Conservation (phyloP, 1,139 yeast genomes). For the Scheffersomyces illinoinensis region DNA sequence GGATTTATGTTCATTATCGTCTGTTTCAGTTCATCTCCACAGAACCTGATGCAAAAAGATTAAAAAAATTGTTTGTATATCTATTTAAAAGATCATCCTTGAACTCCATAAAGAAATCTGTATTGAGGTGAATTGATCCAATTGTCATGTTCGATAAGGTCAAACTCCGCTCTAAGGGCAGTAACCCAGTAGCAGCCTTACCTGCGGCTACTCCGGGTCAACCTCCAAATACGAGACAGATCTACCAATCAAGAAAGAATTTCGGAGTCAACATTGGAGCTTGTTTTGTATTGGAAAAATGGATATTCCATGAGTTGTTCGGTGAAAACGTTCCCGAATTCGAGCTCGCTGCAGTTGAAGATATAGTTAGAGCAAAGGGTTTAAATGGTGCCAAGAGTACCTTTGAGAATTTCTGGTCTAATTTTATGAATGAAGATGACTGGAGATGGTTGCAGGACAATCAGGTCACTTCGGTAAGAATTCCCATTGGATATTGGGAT, state of each 20-base stretch:
- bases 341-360: conserved; percentile 73
- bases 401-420: conserved; percentile 70
- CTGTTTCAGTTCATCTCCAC: background rate
- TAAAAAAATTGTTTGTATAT: no score
- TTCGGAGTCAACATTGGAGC: conserved; percentile 90
- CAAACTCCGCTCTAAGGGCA: conserved; percentile 39
- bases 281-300: conserved; percentile 76
- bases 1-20: background rate
- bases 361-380: conserved; percentile 50
- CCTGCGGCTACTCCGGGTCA: conserved; percentile 32
- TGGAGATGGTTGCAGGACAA: conserved; percentile 73
- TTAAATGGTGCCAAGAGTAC: conserved; percentile 52
- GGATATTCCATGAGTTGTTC: conserved; percentile 63
- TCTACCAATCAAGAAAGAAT: conserved; percentile 67
- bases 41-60: background rate
- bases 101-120: no score
- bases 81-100: background rate
- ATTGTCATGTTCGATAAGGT: conserved; percentile 39
- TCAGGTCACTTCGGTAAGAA: conserved; percentile 74
- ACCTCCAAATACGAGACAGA: conserved; percentile 48
- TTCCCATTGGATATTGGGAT: conserved; percentile 93
- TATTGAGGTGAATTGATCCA: background rate
- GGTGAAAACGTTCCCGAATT: conserved; percentile 47
- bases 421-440: conserved; percentile 66
- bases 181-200: conserved; percentile 26